Conservation (phyloP, 805 yeast genomes). For the Saccharomycopsis synnaedendra region DNA sequence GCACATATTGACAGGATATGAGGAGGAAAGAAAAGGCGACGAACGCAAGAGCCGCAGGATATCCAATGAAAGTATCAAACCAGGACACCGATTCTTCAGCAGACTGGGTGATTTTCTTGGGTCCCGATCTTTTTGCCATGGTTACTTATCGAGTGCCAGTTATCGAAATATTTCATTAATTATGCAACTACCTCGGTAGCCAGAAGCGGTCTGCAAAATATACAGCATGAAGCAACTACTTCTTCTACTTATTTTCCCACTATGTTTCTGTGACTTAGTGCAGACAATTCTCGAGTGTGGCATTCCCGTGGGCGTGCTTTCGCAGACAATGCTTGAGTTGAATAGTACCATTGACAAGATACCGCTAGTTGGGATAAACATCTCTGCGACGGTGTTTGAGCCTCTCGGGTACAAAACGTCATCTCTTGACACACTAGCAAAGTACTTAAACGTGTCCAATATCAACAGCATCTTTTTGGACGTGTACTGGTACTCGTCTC, state of each 20-base stretch:
- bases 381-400: conserved; percentile 22
- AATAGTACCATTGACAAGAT: conserved; percentile 23
- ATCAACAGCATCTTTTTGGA: conserved; percentile 29
- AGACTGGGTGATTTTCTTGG: conserved; percentile 14
- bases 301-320: conserved; percentile 1
- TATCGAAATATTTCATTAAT: too few relatives aligned
- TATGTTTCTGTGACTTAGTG: too few relatives aligned
- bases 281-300: too few relatives aligned
- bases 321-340: conserved; percentile 25
- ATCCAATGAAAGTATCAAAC: conserved; percentile 2
- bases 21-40: conserved; percentile 5
- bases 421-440: conserved; percentile 18
- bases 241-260: too few relatives aligned
- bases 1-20: conserved; percentile 5
- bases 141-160: too few relatives aligned
- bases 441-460: conserved; percentile 24
- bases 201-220: too few relatives aligned
- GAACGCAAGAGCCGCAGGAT: conserved; percentile 5
- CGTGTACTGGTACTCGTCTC: conserved; percentile 37
- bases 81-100: background rate
- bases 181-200: too few relatives aligned
- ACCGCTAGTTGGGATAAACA: conserved; percentile 24
- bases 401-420: conserved; percentile 21
- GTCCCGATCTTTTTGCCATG: conserved; percentile 10
- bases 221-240: too few relatives aligned